Evolutionary conservation across 768 basidiomycete genomes (phyloP).

Genomic region (Obba rivulosa): DNA sequence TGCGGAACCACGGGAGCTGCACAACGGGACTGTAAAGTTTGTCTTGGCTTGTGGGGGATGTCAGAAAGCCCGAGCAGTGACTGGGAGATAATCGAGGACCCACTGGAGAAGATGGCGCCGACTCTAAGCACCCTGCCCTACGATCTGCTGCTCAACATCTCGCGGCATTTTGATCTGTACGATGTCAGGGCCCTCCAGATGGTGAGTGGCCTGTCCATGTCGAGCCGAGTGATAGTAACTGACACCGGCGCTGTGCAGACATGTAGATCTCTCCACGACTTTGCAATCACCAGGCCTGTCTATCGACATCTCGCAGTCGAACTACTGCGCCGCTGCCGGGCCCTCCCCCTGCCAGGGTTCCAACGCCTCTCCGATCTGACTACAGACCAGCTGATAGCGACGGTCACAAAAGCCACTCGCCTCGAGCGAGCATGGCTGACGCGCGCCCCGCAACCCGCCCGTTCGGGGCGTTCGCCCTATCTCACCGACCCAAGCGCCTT

Average conservation of each 20-base stretch:
- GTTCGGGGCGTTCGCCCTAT: slow-evolving; percentile 22
- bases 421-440: slow-evolving; percentile 60
- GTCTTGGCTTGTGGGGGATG: no score
- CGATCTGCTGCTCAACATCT: slow-evolving; percentile 66
- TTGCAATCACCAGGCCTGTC: slow-evolving; percentile 60
- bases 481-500: slow-evolving; percentile 30
- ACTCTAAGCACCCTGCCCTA: slow-evolving; percentile 50
- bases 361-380: slow-evolving; percentile 62
- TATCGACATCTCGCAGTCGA: slow-evolving; percentile 60
- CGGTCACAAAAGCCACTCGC: slow-evolving; percentile 57
- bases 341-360: slow-evolving; percentile 65
- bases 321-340: slow-evolving; percentile 60
- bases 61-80: no score
- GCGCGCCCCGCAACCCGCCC: slow-evolving; percentile 49
- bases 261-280: slow-evolving; percentile 54
- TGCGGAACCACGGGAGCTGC: no score
- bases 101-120: no score
- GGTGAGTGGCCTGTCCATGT: slow-evolving; percentile 35
- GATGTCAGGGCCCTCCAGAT: slow-evolving; percentile 59
- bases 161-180: slow-evolving; percentile 51
- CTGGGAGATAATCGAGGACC: no score
- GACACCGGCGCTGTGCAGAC: slow-evolving; percentile 34
- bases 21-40: no score
- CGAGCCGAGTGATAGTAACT: not conserved
- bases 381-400: slow-evolving; percentile 53